Evolutionary conservation across 345 rosid species (phyloP), one percentile per base, ranked within the genome.

Genomic region (Kernera saxatilis): DNA sequence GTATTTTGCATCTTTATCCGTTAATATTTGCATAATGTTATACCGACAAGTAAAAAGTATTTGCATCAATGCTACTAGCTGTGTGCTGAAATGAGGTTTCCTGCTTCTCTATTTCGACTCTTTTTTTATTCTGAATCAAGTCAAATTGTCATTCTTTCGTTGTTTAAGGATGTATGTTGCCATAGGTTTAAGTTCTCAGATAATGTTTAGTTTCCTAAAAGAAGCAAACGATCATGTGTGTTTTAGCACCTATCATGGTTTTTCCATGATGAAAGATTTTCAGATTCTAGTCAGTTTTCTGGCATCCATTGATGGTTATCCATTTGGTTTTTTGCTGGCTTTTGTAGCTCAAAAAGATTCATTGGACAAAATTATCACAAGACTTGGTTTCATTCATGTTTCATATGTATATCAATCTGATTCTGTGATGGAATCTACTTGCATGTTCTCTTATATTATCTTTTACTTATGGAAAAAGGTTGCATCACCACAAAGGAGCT

Each of bases 401-500:
- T 26, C 21, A 7, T 59, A 39, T 57, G 64, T 13, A 5, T 56
- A 17, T 12, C 17, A 17, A 29, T 63, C 29, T 63, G 41, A 26
- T 7, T 44, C 2, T 40, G 14, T 40, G 7, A 14, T 22, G 12
- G 7, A 36, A 13, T 36, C 7, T 36, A 5, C 29, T 45, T 63
- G 26, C 10, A 57, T 35, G 44, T 70, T 46, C 25, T 14, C 32
- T 70, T 45, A 70, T 36, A 3, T 58, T 3, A 22, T 51, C 1
- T 0, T 14, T 5, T 32, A 27, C 35, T 62, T 23, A 27, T 26
- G 39, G 18, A 10, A 32, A 22, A 4, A 72, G 50, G 93, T 72
- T 84, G 90, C 68, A 88, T 88, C 69, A 88, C 90, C 25, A 88
- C 93, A 1, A 88, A 88, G 84, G 93, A 88, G 78, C 87, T 88